Evolutionary conservation across 2,329 filamentous ascomycete genomes (phyloP).

Genomic region (Fusarium scirpi): DNA sequence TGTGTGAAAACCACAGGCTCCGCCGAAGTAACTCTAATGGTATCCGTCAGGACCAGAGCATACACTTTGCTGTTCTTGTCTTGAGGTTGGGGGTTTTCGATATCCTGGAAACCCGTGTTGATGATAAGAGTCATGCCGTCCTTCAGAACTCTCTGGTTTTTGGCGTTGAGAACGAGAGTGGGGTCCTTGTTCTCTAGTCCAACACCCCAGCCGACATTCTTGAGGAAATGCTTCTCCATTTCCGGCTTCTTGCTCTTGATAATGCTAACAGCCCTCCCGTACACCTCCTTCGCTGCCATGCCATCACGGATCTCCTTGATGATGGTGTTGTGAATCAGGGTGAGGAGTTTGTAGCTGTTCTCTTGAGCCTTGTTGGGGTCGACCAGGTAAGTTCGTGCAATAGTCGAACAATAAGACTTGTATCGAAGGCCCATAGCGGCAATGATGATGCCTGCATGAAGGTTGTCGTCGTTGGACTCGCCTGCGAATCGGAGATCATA

Average conservation of each 20-base stretch:
- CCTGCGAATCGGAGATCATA: slow-evolving; percentile 88
- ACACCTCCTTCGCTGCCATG: slow-evolving; percentile 87
- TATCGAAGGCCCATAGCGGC: slow-evolving; percentile 93
- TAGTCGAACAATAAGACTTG: slow-evolving; percentile 93
- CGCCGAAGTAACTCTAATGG: slow-evolving; percentile 83
- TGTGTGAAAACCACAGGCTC: slow-evolving; percentile 93
- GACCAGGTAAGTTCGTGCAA: slow-evolving; percentile 94
- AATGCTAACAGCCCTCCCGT: slow-evolving; percentile 83
- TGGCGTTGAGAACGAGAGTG: slow-evolving; percentile 85
- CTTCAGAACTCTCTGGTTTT: slow-evolving; percentile 84
- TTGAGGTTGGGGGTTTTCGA: slow-evolving; percentile 87
- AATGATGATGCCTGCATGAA: slow-evolving; percentile 94
- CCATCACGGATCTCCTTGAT: slow-evolving; percentile 93
- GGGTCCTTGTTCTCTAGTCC: slow-evolving; percentile 91
- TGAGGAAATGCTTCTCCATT: slow-evolving; percentile 92
- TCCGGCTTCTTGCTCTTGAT: slow-evolving; percentile 94
- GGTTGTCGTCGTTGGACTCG: slow-evolving; percentile 81
- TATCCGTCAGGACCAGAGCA: slow-evolving; percentile 91
- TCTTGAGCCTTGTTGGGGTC: slow-evolving; percentile 98
- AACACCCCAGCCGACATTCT: slow-evolving; percentile 91
- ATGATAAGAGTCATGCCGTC: slow-evolving; percentile 98
- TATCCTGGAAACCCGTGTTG: slow-evolving; percentile 88
- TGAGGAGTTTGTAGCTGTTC: slow-evolving; percentile 89
- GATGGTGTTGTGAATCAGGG: slow-evolving; percentile 86
- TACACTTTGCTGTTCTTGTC: slow-evolving; percentile 92